phyloP scores from a whole-genome alignment of 2,329 filamentous ascomycete genomes.

The Pseudocercospora macadamiae region DNA sequence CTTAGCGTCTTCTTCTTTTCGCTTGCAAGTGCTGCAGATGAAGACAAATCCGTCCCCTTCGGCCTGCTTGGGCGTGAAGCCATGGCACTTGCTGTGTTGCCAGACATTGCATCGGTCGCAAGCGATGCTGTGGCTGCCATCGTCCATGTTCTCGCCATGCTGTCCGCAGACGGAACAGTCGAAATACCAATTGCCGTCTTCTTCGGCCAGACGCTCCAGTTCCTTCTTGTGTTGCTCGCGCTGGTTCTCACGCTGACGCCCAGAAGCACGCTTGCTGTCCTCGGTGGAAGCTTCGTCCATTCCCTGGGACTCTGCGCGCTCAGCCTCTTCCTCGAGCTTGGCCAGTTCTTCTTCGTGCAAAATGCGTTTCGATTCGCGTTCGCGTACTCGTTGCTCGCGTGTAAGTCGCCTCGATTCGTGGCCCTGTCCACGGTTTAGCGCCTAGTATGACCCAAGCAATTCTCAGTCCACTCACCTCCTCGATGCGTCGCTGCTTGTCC shows the following conservation, averaged over 20 bases:
- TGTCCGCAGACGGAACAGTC: conserved; percentile 87
- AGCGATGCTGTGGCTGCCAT: conserved; percentile 89
- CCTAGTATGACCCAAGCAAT: conserved; percentile 2
- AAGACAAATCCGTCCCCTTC: conserved; percentile 88
- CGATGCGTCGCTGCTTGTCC: conserved; percentile 65
- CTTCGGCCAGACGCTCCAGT: conserved; percentile 67
- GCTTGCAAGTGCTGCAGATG: conserved; percentile 76
- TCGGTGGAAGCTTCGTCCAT: conserved; percentile 62
- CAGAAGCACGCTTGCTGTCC: conserved; percentile 63
- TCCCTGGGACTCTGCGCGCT: conserved; percentile 33
- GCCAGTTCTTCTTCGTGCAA: conserved; percentile 82
- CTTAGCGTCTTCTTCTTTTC: conserved; percentile 64
- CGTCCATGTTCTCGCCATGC: conserved; percentile 85
- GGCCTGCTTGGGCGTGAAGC: conserved; percentile 75
- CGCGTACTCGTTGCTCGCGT: conserved; percentile 80
- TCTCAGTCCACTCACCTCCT: conserved; percentile 52
- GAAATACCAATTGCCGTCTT: conserved; percentile 88
- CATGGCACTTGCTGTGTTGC: conserved; percentile 94
- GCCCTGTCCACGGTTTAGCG: conserved; percentile 54
- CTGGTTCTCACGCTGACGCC: conserved; percentile 78
- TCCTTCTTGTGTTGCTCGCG: conserved; percentile 79
- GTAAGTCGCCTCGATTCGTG: conserved; percentile 80
- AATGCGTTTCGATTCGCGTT: conserved; percentile 81
- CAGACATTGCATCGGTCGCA: conserved; percentile 94
- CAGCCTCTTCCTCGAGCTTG: conserved; percentile 66